Evolutionary conservation across 2,329 filamentous ascomycete genomes (phyloP).

Genomic region (Diplodia mutila): DNA sequence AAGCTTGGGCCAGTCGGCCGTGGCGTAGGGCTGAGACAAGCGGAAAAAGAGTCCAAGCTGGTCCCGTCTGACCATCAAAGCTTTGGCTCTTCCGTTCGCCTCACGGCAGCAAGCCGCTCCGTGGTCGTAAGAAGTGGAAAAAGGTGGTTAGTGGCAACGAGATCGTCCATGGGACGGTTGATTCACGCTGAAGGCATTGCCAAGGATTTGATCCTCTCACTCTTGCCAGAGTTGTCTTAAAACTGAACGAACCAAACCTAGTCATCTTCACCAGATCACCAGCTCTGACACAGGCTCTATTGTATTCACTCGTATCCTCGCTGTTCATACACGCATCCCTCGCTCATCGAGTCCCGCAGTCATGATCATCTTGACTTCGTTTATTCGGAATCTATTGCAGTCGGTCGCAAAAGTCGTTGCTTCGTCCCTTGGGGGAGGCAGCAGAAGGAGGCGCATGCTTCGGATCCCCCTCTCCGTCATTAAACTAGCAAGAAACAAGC

Average conservation of each 20-base stretch:
- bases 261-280: neutral
- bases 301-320: neutral
- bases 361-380: slow-evolving; percentile 17
- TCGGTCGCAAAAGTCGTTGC: neutral
- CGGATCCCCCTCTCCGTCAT: slow-evolving; percentile 1
- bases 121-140: neutral
- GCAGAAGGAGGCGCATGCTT: neutral
- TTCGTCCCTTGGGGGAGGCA: neutral
- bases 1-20: slow-evolving; percentile 7
- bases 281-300: neutral
- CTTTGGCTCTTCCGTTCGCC: neutral
- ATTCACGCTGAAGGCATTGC: neutral
- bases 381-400: slow-evolving; percentile 19
- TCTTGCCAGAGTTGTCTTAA: too few relatives aligned
- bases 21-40: slow-evolving; percentile 22
- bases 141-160: neutral
- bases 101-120: neutral
- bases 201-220: neutral
- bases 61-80: neutral
- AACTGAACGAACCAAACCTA: neutral
- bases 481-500: slow-evolving; percentile 8
- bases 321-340: slow-evolving; percentile 1
- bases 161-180: neutral
- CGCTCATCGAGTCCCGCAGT: neutral
- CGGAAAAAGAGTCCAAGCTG: neutral